A percentile compares a stretch with the other conserved stretches of the same genome.
Evolutionary conservation across 139 green algal species (phyloP).

Genomic region (Micractinium conductrix): DNA sequence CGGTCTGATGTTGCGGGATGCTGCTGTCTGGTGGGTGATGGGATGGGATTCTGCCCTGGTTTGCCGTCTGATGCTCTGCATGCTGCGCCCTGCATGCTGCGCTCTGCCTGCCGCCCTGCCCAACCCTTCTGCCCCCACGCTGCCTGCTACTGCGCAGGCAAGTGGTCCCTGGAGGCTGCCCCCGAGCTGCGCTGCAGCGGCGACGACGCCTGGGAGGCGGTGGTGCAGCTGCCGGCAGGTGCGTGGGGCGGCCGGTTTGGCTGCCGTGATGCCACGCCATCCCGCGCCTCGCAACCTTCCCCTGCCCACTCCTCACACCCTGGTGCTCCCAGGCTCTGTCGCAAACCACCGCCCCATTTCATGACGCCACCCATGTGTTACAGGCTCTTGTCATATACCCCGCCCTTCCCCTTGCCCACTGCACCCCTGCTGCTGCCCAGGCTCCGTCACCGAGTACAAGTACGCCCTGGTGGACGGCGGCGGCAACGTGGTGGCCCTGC

Average conservation of each 20-base stretch:
- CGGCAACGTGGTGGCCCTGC: conserved; percentile 10
- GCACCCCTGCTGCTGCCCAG: background rate
- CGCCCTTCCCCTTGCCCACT: background rate
- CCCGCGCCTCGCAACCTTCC: no score
- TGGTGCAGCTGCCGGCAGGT: conserved; percentile 17
- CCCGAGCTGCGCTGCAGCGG: conserved; percentile 1
- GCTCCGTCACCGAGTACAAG: conserved; percentile 21
- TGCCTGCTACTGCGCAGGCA: background rate
- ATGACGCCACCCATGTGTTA: no score
- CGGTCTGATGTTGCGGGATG: background rate
- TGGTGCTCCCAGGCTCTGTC: no score
- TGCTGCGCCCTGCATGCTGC: background rate
- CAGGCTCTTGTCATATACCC: no score
- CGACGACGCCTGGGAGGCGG: background rate
- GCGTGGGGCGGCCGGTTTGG: no score
- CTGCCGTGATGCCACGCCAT: no score
- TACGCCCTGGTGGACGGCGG: conserved; percentile 3
- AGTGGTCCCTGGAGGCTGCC: background rate
- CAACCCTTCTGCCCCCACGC: background rate
- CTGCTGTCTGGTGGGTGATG: no score
- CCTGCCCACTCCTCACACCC: no score
- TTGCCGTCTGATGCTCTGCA: background rate
- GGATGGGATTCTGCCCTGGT: background rate
- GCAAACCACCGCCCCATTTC: no score
- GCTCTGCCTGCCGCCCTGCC: background rate